Base-by-base conservation (phyloP, 2,329 filamentous ascomycete genomes). In the Metarhizium anisopliae region DNA sequence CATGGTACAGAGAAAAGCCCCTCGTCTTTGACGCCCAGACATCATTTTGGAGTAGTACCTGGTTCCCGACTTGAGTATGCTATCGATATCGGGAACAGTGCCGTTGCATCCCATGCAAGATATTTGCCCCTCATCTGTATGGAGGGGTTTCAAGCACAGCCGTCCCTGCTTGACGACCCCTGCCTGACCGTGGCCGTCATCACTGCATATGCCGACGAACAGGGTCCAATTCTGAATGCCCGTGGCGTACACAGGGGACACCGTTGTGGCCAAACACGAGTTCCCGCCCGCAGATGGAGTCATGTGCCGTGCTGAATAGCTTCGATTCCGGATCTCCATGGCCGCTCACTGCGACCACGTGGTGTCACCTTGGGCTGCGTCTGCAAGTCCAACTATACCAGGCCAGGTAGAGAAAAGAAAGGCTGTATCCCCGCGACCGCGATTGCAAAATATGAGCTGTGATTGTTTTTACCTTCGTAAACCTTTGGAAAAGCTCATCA, bases 171-270 rank as follows among this genome's bases (percentile, higher is more conserved):
- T 16, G 16, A 45, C 10, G 6, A 20, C 42, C 42, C n/a, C 42
- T 20, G 64, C 64, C 61, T 59, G 60, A 61, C 64, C 59, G 59
- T 53, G 52, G 42, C 42, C 32, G 43, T 42, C 51, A 60, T 52
- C 54, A 55, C 59, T 47, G 55, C 63, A 58, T 59, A 63, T 45
- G 54, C 62, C 59, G 59, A 64, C 66, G 60, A 70, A 69, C 67
- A 63, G 58, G 59, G 52, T 64, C 59, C 60, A 63, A 58, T 61
- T 52, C 53, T 60, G 61, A 60, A 57, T 62, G 62, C 68, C 59
- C 68, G 67, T 70, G 68, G 60, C 63, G 56, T 58, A 61, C 56
- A 56, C 60, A 59, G 53, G 55, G 55, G 58, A 54, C 51, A 56
- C 58, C 57, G 66, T 67, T 14, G 32, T 7, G 18, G 42, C 30